Conservation (phyloP, 306 rosid genomes). For the Begonia loranthoides region DNA sequence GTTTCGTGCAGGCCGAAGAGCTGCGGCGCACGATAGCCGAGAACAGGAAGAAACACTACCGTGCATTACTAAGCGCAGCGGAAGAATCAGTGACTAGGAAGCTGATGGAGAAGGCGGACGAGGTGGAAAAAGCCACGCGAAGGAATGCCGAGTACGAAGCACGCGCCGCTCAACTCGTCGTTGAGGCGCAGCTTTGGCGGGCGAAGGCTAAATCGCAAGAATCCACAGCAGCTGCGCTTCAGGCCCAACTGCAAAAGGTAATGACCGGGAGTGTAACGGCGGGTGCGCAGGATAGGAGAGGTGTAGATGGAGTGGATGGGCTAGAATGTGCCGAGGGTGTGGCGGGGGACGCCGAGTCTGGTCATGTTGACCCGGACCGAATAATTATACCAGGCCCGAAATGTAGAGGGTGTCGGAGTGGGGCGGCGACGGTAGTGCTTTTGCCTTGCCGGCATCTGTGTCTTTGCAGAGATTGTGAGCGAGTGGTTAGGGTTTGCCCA, state of each 20-base stretch:
- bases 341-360: conserved; percentile 87
- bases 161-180: conserved; percentile 62
- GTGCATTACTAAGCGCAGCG: conserved; percentile 38
- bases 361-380: conserved; percentile 59
- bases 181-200: conserved; percentile 71
- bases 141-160: conserved; percentile 66
- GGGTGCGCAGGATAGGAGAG: conserved; percentile 16
- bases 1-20: conserved; percentile 46
- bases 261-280: conserved; percentile 16
- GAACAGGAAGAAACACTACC: conserved; percentile 50
- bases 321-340: conserved; percentile 32
- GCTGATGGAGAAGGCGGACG: conserved; percentile 51
- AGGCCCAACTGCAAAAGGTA: conserved; percentile 65
- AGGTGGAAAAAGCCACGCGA: conserved; percentile 54
- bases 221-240: conserved; percentile 48
- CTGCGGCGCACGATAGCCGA: conserved; percentile 50
- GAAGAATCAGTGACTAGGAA: conserved; percentile 49
- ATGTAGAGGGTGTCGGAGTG: conserved; percentile 56
- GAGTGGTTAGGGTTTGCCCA: conserved; percentile 51
- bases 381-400: conserved; percentile 30
- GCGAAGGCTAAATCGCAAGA: conserved; percentile 72
- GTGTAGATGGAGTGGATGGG: conserved; percentile 18
- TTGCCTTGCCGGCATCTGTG: conserved; percentile 81
- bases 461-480: conserved; percentile 62
- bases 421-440: conserved; percentile 62